Percentiles rank a stretch among this genome's conserved stretches.
These are phyloP conservation scores for Schwanniomyces vanrijiae DNA, from an alignment of 805 yeast species.

Conservation along the genomic window DNA sequence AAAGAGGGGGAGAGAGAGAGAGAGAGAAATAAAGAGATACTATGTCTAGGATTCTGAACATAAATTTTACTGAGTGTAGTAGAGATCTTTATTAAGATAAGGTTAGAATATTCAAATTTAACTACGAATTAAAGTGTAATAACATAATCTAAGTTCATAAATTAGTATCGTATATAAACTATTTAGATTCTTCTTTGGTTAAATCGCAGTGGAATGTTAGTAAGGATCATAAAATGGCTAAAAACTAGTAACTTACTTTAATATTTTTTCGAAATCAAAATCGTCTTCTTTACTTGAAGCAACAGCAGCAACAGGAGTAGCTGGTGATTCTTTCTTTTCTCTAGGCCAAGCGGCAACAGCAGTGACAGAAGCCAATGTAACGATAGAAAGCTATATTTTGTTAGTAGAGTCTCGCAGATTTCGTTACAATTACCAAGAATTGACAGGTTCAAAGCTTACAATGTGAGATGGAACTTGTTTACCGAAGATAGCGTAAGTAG, in stretches of 20 bases:
- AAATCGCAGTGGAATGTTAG: slow-evolving; percentile 35
- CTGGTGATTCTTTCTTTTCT: slow-evolving; percentile 20
- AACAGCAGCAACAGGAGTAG: slow-evolving; percentile 22
- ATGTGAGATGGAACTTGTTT: slow-evolving; percentile 46
- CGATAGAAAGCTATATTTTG: slow-evolving; percentile 35
- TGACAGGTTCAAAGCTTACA: slow-evolving; percentile 26
- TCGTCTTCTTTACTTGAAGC: slow-evolving; percentile 35
- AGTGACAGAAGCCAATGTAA: slow-evolving; percentile 40
- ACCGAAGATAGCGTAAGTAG: slow-evolving; percentile 44
- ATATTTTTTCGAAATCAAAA: slow-evolving; percentile 43
- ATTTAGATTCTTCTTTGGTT: slow-evolving; percentile 41
- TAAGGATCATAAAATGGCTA: slow-evolving; percentile 2
- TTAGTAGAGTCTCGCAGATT: slow-evolving; percentile 5
- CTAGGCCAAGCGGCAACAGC: slow-evolving; percentile 41
- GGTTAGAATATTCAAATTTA: too few species aligned
- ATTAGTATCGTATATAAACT: slow-evolving; percentile 5
- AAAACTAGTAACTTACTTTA: slow-evolving; percentile 35
- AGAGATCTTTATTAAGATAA: too few species aligned
- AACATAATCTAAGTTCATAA: background rate
- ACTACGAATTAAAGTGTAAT: too few species aligned
- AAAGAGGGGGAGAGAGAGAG: too few species aligned
- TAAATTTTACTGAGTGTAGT: too few species aligned
- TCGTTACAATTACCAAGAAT: background rate
- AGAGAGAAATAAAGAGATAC: too few species aligned
- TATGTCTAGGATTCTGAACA: too few species aligned